Conservation (phyloP, 73 alveolate genomes). For the Symbiodinium pilosum region DNA sequence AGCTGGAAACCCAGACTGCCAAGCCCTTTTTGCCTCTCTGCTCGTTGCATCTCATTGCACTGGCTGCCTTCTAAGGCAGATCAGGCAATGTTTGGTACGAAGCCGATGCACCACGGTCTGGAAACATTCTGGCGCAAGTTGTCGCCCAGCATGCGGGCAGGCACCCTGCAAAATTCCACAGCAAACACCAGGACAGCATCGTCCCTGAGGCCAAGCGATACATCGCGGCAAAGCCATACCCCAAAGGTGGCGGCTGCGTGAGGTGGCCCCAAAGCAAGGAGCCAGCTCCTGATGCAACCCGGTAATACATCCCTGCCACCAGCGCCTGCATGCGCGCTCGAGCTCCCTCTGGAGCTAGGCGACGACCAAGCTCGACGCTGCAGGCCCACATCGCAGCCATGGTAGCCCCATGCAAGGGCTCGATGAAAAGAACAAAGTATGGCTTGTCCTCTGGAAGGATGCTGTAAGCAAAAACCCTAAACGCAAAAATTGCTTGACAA, state of each 20-base stretch:
- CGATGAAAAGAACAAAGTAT: background rate
- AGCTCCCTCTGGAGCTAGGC: background rate
- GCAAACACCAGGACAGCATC: background rate
- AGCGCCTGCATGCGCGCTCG: background rate
- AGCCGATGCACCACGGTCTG: too few species aligned
- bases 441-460: background rate
- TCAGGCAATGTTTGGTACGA: background rate
- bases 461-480: background rate
- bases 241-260: background rate
- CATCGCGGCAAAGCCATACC: background rate
- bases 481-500: background rate
- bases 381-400: conserved; percentile 23
- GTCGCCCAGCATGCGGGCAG: background rate
- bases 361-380: background rate
- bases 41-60: too few species aligned
- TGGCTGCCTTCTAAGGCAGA: too few species aligned
- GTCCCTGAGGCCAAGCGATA: background rate
- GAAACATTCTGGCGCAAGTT: too few species aligned
- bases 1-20: too few species aligned
- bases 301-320: background rate
- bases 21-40: too few species aligned
- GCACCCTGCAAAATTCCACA: background rate
- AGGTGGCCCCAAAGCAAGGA: background rate
- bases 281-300: background rate
- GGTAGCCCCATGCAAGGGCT: conserved; percentile 49